phyloP scores from a whole-genome alignment of 1,284 basidiomycete species.

The Ganoderma multipileum region DNA sequence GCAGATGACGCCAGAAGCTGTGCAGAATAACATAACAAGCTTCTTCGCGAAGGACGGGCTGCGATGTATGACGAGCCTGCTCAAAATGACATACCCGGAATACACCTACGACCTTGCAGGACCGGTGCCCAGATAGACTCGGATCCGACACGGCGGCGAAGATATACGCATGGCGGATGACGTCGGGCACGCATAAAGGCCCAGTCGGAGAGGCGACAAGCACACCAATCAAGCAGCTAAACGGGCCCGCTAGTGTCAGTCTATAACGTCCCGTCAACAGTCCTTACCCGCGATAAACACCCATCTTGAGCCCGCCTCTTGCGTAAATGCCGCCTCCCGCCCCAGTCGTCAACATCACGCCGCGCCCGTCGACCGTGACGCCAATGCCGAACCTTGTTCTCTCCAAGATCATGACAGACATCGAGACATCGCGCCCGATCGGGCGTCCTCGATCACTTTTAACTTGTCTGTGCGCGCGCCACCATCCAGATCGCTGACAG shows the following conservation, averaged over 20 bases:
- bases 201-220: background rate
- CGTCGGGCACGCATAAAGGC: background rate
- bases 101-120: background rate
- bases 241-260: background rate
- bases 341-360: background rate
- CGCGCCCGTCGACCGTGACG: background rate
- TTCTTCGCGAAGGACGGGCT: background rate
- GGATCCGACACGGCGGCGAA: too few relatives aligned
- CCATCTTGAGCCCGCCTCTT: background rate
- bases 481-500: background rate
- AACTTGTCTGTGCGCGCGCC: background rate
- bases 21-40: background rate
- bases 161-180: background rate
- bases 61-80: background rate
- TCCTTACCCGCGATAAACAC: background rate
- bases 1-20: slow-evolving; percentile 2
- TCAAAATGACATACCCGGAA: background rate
- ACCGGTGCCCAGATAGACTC: too few relatives aligned
- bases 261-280: background rate
- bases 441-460: background rate
- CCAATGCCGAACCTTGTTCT: background rate
- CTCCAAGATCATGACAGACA: background rate
- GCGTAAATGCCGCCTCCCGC: background rate
- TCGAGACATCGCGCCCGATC: background rate
- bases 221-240: background rate